phyloP scores from a whole-genome alignment of 345 rosid genomes.

The Sapria himalayana region DNA sequence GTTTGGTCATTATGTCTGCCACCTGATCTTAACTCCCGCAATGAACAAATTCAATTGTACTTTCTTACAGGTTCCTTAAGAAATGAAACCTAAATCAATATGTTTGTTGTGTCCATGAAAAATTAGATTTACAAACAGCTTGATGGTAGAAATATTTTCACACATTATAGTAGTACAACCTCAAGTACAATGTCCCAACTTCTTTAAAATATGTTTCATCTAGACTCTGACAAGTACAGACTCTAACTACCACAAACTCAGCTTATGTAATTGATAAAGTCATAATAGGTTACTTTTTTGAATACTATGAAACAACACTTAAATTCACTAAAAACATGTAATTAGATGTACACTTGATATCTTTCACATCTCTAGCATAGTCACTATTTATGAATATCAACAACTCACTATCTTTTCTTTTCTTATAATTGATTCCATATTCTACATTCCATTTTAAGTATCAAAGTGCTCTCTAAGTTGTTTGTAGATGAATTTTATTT shows the following conservation, averaged over 20 bases:
- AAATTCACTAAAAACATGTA: not conserved
- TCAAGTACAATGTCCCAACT: no score
- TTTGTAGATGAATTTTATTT: not conserved
- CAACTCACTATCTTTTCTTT: no score
- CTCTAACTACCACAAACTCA: no score
- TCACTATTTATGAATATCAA: not conserved
- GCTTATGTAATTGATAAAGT: no score
- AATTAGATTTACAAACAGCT: not conserved
- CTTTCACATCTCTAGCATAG: no score
- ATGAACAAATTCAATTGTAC: not conserved
- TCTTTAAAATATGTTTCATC: no score
- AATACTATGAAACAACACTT: not conserved
- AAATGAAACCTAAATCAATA: conserved; percentile 3
- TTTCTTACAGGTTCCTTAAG: not conserved
- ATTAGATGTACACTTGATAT: no score
- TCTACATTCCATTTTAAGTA: not conserved
- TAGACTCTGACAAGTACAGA: no score
- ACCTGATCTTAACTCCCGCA: not conserved
- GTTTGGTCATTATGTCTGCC: not conserved
- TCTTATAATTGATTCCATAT: not conserved
- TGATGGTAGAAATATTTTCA: not conserved
- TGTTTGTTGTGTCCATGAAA: conserved; percentile 2
- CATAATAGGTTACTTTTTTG: not conserved
- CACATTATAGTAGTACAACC: no score
- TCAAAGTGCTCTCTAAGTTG: no score